phyloP scores from a whole-genome alignment of 305 asterid species.

The Solanum hybrid region DNA sequence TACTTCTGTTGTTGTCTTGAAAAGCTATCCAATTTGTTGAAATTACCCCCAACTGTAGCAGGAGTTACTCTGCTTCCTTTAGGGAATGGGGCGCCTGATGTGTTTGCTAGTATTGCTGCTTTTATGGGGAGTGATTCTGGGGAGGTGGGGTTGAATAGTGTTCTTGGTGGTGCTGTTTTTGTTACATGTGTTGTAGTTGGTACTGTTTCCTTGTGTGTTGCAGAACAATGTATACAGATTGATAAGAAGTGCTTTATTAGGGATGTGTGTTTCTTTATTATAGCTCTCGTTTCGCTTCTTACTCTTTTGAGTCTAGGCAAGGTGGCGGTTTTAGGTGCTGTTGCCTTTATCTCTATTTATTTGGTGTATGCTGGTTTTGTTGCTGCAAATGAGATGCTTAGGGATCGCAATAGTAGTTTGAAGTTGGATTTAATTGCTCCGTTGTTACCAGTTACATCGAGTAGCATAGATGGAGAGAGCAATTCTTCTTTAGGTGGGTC shows the following conservation, averaged over 20 bases:
- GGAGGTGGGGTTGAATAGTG: constrained; percentile 71
- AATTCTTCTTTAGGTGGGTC: constrained; percentile 10
- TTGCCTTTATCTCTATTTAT: constrained; percentile 48
- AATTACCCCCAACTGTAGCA: constrained; percentile 67
- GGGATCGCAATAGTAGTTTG: constrained; percentile 17
- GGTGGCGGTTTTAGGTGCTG: constrained; percentile 53
- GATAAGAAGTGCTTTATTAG: constrained; percentile 68
- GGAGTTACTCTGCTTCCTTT: constrained; percentile 86
- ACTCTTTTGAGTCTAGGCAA: constrained; percentile 46
- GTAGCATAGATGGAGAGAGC: constrained; percentile 9
- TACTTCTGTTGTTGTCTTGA: constrained; percentile 73
- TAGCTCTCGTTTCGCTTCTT: constrained; percentile 36
- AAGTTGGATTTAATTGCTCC: constrained; percentile 22
- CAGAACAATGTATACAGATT: constrained; percentile 38
- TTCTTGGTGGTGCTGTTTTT: constrained; percentile 83
- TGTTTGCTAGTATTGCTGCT: constrained; percentile 80
- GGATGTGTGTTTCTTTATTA: constrained; percentile 57
- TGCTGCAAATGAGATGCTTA: constrained; percentile 47
- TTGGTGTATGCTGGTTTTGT: constrained; percentile 47
- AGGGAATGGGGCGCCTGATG: constrained; percentile 94
- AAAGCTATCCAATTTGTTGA: constrained; percentile 44
- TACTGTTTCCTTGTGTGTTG: constrained; percentile 42
- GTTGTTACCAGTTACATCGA: constrained; percentile 31
- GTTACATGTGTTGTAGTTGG: constrained; percentile 79
- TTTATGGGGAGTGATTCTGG: constrained; percentile 65